Conservation (phyloP, 805 yeast genomes). For the Komagataella populi region DNA sequence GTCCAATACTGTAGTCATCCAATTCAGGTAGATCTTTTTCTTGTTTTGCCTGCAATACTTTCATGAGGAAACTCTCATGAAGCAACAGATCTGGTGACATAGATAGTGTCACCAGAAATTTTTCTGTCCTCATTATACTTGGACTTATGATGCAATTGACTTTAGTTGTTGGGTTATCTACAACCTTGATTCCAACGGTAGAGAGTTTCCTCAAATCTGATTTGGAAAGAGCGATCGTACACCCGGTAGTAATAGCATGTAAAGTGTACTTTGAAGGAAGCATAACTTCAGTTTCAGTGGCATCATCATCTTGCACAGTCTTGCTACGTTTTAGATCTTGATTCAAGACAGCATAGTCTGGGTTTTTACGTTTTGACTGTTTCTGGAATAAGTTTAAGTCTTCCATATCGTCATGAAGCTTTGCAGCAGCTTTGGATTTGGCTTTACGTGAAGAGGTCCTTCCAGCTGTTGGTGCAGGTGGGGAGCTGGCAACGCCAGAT, state of each 20-base stretch:
- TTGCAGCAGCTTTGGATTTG: constrained; percentile 48
- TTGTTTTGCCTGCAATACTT: constrained; percentile 24
- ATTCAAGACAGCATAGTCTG: constrained; percentile 5
- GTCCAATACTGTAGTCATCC: constrained; percentile 13
- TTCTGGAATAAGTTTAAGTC: constrained; percentile 53
- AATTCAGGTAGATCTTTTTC: constrained; percentile 11
- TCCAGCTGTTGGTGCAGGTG: constrained; percentile 5
- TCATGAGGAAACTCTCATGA: constrained; percentile 39
- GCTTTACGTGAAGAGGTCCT: constrained; percentile 33
- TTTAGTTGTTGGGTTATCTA: constrained; percentile 24
- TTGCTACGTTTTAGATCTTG: constrained; percentile 10
- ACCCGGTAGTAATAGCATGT: constrained; percentile 50
- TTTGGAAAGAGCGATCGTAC: constrained; percentile 32
- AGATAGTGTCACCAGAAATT: constrained; percentile 63
- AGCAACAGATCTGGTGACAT: constrained; percentile 36
- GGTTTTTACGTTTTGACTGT: constrained; percentile 28
- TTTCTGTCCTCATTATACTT: constrained; percentile 71
- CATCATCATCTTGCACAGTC: background rate
- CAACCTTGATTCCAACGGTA: constrained; percentile 43
- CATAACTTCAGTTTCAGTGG: constrained; percentile 14
- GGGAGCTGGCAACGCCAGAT: background rate
- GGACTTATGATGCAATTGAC: constrained; percentile 60
- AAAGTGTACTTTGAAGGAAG: constrained; percentile 12
- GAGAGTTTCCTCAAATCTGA: constrained; percentile 28
- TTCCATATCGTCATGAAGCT: constrained; percentile 55